Percentiles rank a stretch among this genome's conserved stretches.
These are phyloP conservation scores for Exophiala viscosa DNA, from an alignment of 2,329 filamentous ascomycete species.

Conservation along the genomic window DNA sequence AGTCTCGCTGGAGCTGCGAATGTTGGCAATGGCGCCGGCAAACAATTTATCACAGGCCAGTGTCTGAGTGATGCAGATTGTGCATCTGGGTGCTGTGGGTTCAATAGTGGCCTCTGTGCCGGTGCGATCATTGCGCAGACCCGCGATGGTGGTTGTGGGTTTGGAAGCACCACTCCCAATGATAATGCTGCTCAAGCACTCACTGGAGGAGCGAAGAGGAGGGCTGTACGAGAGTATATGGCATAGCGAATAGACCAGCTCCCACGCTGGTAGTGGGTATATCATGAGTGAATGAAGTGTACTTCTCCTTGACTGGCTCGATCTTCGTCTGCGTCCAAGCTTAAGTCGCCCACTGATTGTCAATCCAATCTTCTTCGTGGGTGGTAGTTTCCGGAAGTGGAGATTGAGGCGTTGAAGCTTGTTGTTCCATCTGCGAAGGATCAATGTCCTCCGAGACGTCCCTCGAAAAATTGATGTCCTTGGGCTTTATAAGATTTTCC, in stretches of 20 bases:
- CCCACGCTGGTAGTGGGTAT: conserved; percentile 3
- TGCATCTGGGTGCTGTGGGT: conserved; percentile 37
- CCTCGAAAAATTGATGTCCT: too few species aligned
- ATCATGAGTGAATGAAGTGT: not conserved
- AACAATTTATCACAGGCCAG: conserved; percentile 40
- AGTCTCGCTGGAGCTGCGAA: conserved; percentile 18
- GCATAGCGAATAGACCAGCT: not conserved
- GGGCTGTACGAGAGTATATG: conserved; percentile 13
- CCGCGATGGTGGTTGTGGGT: conserved; percentile 30
- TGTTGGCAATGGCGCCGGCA: conserved; percentile 28
- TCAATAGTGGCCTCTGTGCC: conserved; percentile 34
- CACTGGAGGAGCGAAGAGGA: conserved; percentile 11
- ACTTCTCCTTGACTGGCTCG: too few species aligned
- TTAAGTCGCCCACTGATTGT: too few species aligned
- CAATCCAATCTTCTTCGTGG: too few species aligned
- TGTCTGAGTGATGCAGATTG: conserved; percentile 39
- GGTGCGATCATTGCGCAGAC: conserved; percentile 28
- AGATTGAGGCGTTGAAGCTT: not conserved
- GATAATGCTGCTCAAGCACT: conserved; percentile 26
- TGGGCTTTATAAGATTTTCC: too few species aligned
- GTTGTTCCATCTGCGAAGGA: too few species aligned
- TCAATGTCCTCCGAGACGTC: too few species aligned
- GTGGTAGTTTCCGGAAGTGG: not conserved
- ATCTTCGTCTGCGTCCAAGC: too few species aligned
- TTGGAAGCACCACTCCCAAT: conserved; percentile 27